Percentiles rank a stretch among this genome's conserved stretches.
Evolutionary conservation across 2,329 filamentous ascomycete species (phyloP).

Genomic region (Ascochyta clinopodiicola): DNA sequence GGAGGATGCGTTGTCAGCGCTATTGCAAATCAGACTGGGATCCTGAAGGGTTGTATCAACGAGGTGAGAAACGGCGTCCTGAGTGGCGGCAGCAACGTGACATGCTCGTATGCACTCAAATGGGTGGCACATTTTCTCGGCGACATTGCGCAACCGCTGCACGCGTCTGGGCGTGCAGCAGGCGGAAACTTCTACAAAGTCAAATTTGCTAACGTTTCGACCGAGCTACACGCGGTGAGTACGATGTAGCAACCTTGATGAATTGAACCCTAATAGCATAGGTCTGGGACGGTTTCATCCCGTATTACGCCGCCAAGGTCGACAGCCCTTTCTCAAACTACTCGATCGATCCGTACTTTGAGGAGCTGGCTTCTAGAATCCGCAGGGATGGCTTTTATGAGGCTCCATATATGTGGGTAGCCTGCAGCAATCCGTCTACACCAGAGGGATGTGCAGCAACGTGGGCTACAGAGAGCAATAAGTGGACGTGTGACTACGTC

Average conservation of each 20-base stretch:
- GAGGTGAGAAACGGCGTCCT: constrained; percentile 33
- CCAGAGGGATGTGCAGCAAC: constrained; percentile 43
- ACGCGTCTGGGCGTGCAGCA: constrained; percentile 47
- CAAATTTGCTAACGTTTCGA: constrained; percentile 42
- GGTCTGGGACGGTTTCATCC: constrained; percentile 51
- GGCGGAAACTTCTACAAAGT: constrained; percentile 50
- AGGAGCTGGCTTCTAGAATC: constrained; percentile 45
- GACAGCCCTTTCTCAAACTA: constrained; percentile 43
- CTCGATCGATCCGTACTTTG: constrained; percentile 47
- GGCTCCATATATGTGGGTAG: constrained; percentile 45
- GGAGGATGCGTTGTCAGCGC: constrained; percentile 52
- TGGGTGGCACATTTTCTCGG: constrained; percentile 53
- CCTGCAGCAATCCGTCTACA: constrained; percentile 43
- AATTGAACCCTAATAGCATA: constrained; percentile 23
- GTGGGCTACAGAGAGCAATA: constrained; percentile 51
- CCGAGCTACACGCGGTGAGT: constrained; percentile 49
- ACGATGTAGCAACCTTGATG: not conserved
- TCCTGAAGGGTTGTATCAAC: constrained; percentile 46
- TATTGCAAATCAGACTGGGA: constrained; percentile 51
- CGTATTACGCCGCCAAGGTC: constrained; percentile 47
- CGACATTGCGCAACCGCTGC: constrained; percentile 52
- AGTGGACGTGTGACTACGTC: constrained; percentile 50
- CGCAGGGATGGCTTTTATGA: constrained; percentile 45
- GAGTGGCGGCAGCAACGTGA: constrained; percentile 40
- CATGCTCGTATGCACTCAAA: constrained; percentile 51